These are phyloP conservation scores for Erysimum cheiranthoides DNA, from an alignment of 345 rosid genomes.

Conservation along the genomic window DNA sequence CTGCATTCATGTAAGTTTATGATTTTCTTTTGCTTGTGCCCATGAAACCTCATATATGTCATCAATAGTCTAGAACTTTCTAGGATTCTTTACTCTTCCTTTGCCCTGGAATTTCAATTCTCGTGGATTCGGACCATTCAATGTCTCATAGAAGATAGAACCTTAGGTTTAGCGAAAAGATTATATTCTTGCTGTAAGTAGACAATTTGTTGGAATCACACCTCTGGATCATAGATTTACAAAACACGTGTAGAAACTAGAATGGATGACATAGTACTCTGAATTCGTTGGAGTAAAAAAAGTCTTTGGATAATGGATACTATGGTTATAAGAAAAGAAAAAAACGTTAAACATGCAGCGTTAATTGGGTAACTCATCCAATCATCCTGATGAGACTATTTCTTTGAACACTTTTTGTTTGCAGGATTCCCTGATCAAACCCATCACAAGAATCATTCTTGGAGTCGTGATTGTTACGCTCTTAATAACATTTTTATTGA, in stretches of 20 bases:
- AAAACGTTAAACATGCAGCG: not conserved
- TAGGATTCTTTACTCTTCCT: not conserved
- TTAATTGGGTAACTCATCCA: not conserved
- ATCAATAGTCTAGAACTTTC: not conserved
- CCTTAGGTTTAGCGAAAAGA: not conserved
- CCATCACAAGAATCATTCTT: constrained; percentile 79
- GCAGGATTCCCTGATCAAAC: constrained; percentile 87
- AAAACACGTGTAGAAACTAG: not conserved
- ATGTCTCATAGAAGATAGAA: not conserved
- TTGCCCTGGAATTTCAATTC: not conserved
- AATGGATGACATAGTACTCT: not conserved
- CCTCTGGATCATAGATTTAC: not conserved
- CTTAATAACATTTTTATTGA: constrained; percentile 58
- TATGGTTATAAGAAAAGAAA: not conserved
- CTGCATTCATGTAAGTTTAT: not conserved
- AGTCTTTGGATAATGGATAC: not conserved
- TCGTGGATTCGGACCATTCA: not conserved
- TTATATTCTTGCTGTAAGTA: not conserved
- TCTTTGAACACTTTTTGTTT: constrained; percentile 29
- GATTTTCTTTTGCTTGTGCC: not conserved
- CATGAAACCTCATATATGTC: constrained; percentile 1
- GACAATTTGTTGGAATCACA: not conserved
- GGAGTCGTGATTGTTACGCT: constrained; percentile 62
- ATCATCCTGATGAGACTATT: not conserved
- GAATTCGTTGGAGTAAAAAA: not conserved